A percentile compares a stretch with the other conserved stretches of the same genome.
Conservation (phyloP, 768 basidiomycete genomes). For the Cystofilobasidium macerans region DNA sequence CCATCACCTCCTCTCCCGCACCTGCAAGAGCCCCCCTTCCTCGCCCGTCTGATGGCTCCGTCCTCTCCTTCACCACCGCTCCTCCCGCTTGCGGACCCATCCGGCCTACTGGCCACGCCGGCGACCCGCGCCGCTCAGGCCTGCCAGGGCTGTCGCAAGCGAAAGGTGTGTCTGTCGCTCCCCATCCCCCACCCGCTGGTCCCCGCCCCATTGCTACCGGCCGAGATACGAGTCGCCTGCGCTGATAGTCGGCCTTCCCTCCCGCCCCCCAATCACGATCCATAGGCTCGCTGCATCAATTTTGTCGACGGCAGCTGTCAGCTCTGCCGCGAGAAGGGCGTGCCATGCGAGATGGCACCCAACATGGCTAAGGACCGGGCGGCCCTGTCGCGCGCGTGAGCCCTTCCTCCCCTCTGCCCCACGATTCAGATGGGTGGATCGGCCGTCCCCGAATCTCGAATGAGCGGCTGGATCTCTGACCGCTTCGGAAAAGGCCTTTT, state of each 20-base stretch:
- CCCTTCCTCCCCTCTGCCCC: background rate
- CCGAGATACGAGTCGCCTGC: too few relatives aligned
- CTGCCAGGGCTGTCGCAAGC: background rate
- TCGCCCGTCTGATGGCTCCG: background rate
- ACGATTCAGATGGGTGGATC: too few relatives aligned
- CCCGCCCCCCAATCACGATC: background rate
- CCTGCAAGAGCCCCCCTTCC: background rate
- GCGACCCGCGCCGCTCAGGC: background rate
- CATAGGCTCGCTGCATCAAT: slow-evolving; percentile 2
- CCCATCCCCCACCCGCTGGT: too few relatives aligned
- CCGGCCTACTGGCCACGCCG: background rate
- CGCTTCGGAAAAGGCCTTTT: too few relatives aligned
- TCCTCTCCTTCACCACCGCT: background rate
- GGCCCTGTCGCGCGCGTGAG: background rate
- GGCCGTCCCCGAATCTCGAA: too few relatives aligned
- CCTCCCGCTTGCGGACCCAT: background rate
- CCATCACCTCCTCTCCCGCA: too few relatives aligned
- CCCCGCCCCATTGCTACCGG: background rate
- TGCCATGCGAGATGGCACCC: background rate
- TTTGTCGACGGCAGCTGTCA: background rate
- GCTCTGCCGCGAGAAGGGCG: background rate
- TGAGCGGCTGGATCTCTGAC: too few relatives aligned
- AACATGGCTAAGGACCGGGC: slow-evolving; percentile 3
- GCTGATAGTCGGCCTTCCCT: background rate
- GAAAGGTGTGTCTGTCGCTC: background rate